Conservation (phyloP, 1,284 basidiomycete species). For the Sanghuangporus baumii region DNA sequence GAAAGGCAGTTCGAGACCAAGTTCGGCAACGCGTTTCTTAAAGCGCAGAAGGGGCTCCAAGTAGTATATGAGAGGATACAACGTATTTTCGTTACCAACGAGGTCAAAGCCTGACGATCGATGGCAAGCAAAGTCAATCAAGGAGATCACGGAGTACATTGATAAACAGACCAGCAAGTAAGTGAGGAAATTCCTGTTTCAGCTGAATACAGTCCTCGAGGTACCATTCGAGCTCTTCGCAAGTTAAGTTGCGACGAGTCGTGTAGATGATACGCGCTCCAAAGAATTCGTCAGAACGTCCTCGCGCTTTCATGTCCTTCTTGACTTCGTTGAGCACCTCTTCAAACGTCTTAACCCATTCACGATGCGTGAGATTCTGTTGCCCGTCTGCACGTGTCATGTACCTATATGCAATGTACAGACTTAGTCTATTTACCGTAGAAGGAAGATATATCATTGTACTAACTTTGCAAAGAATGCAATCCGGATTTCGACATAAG, state of each 20-base stretch:
- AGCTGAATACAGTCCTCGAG: conserved; percentile 67
- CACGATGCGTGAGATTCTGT: conserved; percentile 51
- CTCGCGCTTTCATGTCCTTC: conserved; percentile 42
- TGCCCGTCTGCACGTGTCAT: conserved; percentile 55
- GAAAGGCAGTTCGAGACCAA: conserved; percentile 66
- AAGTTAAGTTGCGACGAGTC: conserved; percentile 52
- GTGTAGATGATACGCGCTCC: conserved; percentile 70
- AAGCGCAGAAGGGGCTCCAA: conserved; percentile 58
- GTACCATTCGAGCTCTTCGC: conserved; percentile 59
- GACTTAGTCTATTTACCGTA: neutral
- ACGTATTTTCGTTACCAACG: conserved; percentile 68
- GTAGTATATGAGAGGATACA: conserved; percentile 61
- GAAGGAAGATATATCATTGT: neutral
- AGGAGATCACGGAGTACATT: neutral
- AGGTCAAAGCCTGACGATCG: conserved; percentile 62
- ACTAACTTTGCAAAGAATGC: conserved; percentile 57
- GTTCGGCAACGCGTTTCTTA: conserved; percentile 47
- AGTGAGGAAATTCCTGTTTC: conserved; percentile 68
- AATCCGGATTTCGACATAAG: conserved; percentile 65
- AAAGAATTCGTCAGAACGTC: conserved; percentile 54
- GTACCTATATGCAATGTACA: conserved; percentile 21
- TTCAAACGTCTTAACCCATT: conserved; percentile 56
- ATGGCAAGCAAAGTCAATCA: neutral
- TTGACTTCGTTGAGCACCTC: conserved; percentile 52
- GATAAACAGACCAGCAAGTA: conserved; percentile 52